Percentiles rank a stretch among this genome's conserved stretches.
Evolutionary conservation across 345 rosid species (phyloP).

Genomic region (Citrus sinensis): DNA sequence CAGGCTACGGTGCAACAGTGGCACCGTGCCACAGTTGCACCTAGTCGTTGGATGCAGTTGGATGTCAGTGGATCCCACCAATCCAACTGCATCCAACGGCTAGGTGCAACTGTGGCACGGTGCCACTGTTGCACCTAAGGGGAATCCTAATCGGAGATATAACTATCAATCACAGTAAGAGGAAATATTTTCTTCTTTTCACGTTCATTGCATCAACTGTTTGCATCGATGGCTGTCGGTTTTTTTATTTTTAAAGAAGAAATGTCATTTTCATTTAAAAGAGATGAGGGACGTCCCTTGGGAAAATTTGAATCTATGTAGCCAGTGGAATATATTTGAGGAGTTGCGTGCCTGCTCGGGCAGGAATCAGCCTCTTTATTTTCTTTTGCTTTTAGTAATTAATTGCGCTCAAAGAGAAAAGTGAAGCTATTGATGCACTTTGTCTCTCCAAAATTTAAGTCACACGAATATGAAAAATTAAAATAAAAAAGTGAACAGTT

Average conservation of each 20-base stretch:
- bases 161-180: neutral
- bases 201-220: constrained; percentile 1
- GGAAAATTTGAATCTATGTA: no score
- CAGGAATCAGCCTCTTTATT: neutral
- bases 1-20: no score
- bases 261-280: neutral
- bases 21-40: no score
- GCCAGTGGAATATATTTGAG: neutral
- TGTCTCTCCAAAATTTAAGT: neutral
- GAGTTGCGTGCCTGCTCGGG: neutral
- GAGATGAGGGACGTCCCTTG: neutral
- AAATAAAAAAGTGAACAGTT: no score
- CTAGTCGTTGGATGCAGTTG: no score
- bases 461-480: neutral
- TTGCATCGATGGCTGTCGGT: neutral
- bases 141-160: no score
- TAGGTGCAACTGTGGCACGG: no score
- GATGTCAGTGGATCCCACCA: no score
- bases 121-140: no score
- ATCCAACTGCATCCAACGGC: no score
- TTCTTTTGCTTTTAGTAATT: neutral
- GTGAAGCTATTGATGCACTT: neutral
- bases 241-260: neutral
- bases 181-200: neutral
- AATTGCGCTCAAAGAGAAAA: neutral